Percentiles rank a stretch among this genome's conserved stretches.
These are phyloP conservation scores for Sarocladium strictum DNA, from an alignment of 2,329 filamentous ascomycete species.

Conservation along the genomic window DNA sequence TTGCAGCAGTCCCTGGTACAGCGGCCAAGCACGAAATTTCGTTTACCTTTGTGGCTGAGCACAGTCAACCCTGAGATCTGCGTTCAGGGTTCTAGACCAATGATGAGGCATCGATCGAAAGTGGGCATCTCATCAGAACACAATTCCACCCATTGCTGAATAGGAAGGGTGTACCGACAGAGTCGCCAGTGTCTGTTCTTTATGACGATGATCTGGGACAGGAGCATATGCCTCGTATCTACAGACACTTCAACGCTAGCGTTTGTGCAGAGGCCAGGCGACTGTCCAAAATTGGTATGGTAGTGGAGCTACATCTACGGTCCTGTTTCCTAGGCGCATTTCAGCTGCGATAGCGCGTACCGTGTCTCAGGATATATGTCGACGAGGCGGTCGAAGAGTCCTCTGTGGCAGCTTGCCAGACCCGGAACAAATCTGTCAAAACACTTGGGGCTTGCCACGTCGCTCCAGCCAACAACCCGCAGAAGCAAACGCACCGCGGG, in stretches of 20 bases:
- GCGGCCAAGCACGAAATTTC: not conserved
- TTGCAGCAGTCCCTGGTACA: too few relatives aligned
- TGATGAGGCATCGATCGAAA: not conserved
- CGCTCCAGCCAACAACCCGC: not conserved
- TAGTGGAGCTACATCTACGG: not conserved
- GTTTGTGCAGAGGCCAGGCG: not conserved
- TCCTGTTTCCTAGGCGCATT: not conserved
- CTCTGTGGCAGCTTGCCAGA: not conserved
- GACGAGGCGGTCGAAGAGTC: not conserved
- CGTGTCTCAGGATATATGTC: not conserved
- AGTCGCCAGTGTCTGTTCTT: not conserved
- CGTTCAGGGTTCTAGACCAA: not conserved
- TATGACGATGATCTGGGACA: not conserved
- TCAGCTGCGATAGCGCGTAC: not conserved
- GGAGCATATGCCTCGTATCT: too few relatives aligned
- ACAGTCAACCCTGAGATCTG: not conserved
- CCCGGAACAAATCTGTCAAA: not conserved
- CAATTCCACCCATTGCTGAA: too few relatives aligned
- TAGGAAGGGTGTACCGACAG: too few relatives aligned
- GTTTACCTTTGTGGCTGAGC: not conserved
- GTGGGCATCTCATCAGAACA: too few relatives aligned
- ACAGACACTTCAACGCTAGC: not conserved
- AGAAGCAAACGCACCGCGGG: not conserved
- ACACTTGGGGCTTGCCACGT: not conserved
- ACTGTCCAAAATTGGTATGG: not conserved